Evolutionary conservation across 768 basidiomycete genomes (phyloP).

Genomic region (Sistotremastrum suecicum): DNA sequence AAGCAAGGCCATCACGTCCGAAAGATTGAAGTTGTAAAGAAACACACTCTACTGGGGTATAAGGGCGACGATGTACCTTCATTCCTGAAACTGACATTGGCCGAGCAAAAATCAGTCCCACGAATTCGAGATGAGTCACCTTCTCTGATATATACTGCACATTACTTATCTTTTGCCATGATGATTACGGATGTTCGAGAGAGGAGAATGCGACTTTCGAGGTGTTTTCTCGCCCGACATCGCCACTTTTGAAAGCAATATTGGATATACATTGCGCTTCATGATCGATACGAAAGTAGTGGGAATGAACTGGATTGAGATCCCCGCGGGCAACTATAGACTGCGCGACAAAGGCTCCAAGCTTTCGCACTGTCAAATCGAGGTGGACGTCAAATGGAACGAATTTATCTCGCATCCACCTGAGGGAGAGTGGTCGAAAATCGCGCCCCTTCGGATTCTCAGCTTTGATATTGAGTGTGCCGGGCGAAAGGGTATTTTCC

Average conservation of each 20-base stretch:
- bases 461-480: constrained; percentile 99
- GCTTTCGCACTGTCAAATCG: constrained; percentile 79
- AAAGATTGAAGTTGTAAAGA: constrained; percentile 43
- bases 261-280: constrained; percentile 80
- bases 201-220: constrained; percentile 55
- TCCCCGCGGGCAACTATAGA: constrained; percentile 70
- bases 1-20: constrained; percentile 30
- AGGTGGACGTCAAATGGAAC: constrained; percentile 74
- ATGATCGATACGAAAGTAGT: constrained; percentile 98
- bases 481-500: constrained; percentile 93
- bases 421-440: constrained; percentile 82
- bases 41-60: constrained; percentile 79
- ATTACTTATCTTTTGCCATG: constrained; percentile 30
- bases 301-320: constrained; percentile 99
- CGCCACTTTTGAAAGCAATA: constrained; percentile 87
- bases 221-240: constrained; percentile 39
- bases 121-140: constrained; percentile 79
- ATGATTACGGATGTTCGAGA: constrained; percentile 43
- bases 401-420: constrained; percentile 81
- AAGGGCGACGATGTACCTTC: constrained; percentile 61
- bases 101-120: constrained; percentile 62
- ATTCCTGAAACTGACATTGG: constrained; percentile 76
- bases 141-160: constrained; percentile 1
- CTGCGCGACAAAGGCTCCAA: constrained; percentile 42
- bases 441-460: constrained; percentile 86